Percentiles rank a stretch among this genome's conserved stretches.
Conservation (phyloP, 2,329 filamentous ascomycete species). For the Ilyonectria sp. region DNA sequence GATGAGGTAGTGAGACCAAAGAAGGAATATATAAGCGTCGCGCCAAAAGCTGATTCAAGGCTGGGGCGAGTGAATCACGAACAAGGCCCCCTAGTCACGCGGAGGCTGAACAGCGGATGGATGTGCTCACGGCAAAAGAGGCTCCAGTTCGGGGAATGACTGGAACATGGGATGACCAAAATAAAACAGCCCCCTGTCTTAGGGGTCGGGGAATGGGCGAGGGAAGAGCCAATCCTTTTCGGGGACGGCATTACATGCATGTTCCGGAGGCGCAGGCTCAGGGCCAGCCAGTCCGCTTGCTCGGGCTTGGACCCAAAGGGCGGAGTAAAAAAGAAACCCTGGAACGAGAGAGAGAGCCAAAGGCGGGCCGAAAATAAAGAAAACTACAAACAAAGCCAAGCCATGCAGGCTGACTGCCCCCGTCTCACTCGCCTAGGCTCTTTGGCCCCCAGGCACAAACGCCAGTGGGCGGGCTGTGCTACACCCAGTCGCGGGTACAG, state of each 20-base stretch:
- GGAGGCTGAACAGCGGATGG: neutral
- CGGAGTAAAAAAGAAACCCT: neutral
- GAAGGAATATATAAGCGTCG: conserved; percentile 23
- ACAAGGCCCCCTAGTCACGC: neutral
- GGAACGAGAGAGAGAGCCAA: neutral
- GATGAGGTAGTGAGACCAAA: conserved; percentile 21
- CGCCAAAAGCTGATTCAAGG: conserved; percentile 29
- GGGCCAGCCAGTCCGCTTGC: neutral
- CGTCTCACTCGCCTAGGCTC: neutral
- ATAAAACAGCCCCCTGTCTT: conserved; percentile 4
- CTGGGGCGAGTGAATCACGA: neutral
- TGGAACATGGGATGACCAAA: conserved; percentile 1
- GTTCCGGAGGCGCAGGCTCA: neutral
- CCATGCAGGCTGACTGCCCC: neutral
- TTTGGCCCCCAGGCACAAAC: conserved; percentile 4
- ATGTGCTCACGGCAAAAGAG: neutral
- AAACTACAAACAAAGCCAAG: neutral
- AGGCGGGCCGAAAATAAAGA: conserved; percentile 9
- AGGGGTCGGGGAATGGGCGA: neutral
- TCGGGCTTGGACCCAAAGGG: too few species aligned
- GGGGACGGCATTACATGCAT: neutral
- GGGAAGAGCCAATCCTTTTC: neutral
- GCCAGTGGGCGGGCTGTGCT: neutral
- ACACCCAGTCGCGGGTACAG: neutral
- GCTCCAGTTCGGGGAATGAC: neutral